Conservation (phyloP, 176 grass and related monocot species). For the Phoenix dactylifera region DNA sequence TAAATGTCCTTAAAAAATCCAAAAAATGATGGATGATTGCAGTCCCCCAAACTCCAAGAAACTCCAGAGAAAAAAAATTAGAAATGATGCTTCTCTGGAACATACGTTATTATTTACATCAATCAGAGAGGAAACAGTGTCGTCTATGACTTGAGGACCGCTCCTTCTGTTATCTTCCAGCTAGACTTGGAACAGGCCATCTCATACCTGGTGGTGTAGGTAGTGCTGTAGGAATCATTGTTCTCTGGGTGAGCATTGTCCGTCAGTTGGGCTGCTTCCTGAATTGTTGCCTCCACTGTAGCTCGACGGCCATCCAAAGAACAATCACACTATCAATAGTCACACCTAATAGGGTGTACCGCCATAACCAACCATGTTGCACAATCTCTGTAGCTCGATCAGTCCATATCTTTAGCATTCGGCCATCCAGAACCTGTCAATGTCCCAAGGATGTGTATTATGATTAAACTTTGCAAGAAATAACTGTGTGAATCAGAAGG, state of each 20-base stretch:
- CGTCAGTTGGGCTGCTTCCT: constrained; percentile 47
- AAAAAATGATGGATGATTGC: too few species aligned
- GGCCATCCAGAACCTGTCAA: constrained; percentile 55
- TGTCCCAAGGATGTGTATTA: background rate
- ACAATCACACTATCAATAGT: constrained; percentile 61
- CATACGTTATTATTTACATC: constrained; percentile 15
- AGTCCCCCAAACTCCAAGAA: too few species aligned
- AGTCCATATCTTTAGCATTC: constrained; percentile 82
- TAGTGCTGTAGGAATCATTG: constrained; percentile 47
- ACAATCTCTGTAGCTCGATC: constrained; percentile 67
- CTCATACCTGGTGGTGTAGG: constrained; percentile 70
- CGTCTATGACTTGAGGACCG: constrained; percentile 53
- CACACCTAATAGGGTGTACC: constrained; percentile 53
- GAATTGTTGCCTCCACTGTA: constrained; percentile 69
- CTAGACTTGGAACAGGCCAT: constrained; percentile 36
- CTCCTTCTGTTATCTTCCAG: constrained; percentile 91
- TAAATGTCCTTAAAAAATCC: too few species aligned
- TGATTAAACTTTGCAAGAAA: too few species aligned
- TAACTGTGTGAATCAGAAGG: too few species aligned
- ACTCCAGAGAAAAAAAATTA: too few species aligned
- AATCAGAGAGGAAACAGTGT: background rate
- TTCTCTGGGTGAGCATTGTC: constrained; percentile 28
- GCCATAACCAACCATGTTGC: constrained; percentile 76
- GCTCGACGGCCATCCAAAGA: constrained; percentile 53
- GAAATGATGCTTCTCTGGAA: too few species aligned